Base-by-base conservation (phyloP, 352 stramenopile species). In the Globisporangium heterothallicum region DNA sequence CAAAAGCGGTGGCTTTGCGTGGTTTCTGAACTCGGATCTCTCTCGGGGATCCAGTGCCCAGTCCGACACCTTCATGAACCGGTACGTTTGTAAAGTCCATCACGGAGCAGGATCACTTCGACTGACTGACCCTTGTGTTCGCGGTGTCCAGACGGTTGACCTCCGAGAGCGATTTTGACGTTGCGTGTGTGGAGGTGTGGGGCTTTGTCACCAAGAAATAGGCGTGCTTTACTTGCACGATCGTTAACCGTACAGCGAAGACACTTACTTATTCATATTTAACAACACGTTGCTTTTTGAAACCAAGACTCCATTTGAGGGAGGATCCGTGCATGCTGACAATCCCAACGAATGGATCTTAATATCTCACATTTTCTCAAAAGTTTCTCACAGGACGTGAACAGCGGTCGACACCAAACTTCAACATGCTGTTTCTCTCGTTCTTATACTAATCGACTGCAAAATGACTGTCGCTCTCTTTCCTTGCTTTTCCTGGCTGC, bases 161-260 rank as follows among this genome's bases (percentile, higher is more conserved):
- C 22, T 59, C 55, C 21, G 68, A 84, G 26, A 26, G 58, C 4
- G 61, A 84, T 42, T 89, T 88, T 40, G 76, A 75, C 4, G 66
- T 87, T 10, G 64, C 68, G 25, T 65, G 68, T 49, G 74, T 87
- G 36, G 78, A 89, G 56, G 74, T 89, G 12, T 89, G 78, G 78
- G 74, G 78, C 7, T 86, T 89, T 51, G 53, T 69, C 14, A 64
- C 52, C 13, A 82, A 86, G 63, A 61, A 59, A 42, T 85, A 69
- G 32, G 32, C 32, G 32, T 38, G 32, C n/a, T n/a, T n/a, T n/a
- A n/a, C n/a, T n/a, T n/a, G n/a, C n/a, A n/a, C n/a, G n/a, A n/a
- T n/a, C n/a, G n/a, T n/a, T n/a, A n/a, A n/a, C n/a, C n/a, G n/a
- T n/a, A n/a, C n/a, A n/a, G n/a, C n/a, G n/a, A n/a, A n/a, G n/a